Evolutionary conservation across 495 filamentous ascomycete species (phyloP).

Genomic region (Platismatia glauca): DNA sequence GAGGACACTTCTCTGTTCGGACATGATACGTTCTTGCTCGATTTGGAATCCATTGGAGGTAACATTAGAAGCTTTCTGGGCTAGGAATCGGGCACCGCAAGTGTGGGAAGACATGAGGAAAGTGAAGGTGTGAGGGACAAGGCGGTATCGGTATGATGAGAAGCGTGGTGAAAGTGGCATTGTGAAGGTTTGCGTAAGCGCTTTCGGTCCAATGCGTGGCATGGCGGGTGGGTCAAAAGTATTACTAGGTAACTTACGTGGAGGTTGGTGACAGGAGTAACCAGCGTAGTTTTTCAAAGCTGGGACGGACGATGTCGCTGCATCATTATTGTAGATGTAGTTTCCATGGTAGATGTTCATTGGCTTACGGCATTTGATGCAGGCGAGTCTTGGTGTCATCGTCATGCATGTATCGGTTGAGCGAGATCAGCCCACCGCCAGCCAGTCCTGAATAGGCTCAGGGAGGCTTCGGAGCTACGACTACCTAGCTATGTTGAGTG

Average conservation of each 20-base stretch:
- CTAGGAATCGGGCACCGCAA: conserved; percentile 22
- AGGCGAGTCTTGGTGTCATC: not conserved
- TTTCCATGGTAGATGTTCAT: too few species aligned
- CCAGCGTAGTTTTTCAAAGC: too few species aligned
- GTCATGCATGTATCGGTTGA: not conserved
- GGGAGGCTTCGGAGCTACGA: too few species aligned
- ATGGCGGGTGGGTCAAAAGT: not conserved
- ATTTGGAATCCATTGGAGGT: conserved; percentile 85
- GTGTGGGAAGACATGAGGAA: not conserved
- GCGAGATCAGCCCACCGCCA: not conserved
- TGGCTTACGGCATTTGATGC: not conserved
- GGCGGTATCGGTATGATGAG: not conserved
- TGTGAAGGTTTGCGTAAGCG: too few species aligned
- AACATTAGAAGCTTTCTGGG: conserved; percentile 68
- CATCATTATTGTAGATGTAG: not conserved
- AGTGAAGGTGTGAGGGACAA: not conserved
- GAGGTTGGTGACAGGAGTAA: not conserved
- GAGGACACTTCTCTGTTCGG: conserved; percentile 90
- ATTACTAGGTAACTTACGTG: not conserved
- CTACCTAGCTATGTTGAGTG: too few species aligned
- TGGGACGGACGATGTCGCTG: too few species aligned
- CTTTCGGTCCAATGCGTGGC: not conserved
- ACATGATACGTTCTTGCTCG: conserved; percentile 92
- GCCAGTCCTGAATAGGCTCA: not conserved
- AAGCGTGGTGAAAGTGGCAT: too few species aligned